These are phyloP conservation scores for Yarrowia sp. DNA, from an alignment of 805 yeast species.

Conservation along the genomic window DNA sequence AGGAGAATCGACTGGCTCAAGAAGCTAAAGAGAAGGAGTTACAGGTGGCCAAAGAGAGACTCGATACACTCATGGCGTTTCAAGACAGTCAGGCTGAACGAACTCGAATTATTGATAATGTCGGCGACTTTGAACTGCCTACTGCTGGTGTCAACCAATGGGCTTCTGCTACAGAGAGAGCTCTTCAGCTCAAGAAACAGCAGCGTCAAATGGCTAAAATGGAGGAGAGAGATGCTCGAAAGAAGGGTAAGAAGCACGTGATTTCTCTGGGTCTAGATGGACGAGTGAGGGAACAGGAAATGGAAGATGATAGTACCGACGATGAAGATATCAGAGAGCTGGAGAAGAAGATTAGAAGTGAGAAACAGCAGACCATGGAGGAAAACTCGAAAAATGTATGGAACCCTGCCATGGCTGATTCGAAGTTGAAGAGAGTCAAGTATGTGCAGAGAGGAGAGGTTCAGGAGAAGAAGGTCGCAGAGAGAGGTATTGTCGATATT, in stretches of 20 bases:
- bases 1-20: conserved; percentile 30
- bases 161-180: conserved; percentile 83
- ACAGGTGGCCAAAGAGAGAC: conserved; percentile 48
- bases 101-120: conserved; percentile 89
- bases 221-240: conserved; percentile 55
- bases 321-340: conserved; percentile 28
- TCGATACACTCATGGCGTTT: conserved; percentile 71
- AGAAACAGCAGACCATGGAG: neutral
- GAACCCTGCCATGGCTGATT: conserved; percentile 10
- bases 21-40: conserved; percentile 6
- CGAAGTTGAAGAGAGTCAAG: conserved; percentile 6
- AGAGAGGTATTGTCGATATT: neutral
- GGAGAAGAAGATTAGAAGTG: neutral
- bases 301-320: conserved; percentile 30
- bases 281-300: conserved; percentile 58
- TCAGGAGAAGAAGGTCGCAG: neutral
- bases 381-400: neutral
- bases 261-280: conserved; percentile 75
- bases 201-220: conserved; percentile 68
- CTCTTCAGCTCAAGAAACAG: conserved; percentile 80
- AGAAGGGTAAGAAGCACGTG: conserved; percentile 71
- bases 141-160: conserved; percentile 59
- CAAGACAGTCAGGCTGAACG: conserved; percentile 88
- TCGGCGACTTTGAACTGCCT: conserved; percentile 78
- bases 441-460: neutral